phyloP scores from a whole-genome alignment of 1,139 yeast genomes.

The Nadsonia starkeyi-henricii region DNA sequence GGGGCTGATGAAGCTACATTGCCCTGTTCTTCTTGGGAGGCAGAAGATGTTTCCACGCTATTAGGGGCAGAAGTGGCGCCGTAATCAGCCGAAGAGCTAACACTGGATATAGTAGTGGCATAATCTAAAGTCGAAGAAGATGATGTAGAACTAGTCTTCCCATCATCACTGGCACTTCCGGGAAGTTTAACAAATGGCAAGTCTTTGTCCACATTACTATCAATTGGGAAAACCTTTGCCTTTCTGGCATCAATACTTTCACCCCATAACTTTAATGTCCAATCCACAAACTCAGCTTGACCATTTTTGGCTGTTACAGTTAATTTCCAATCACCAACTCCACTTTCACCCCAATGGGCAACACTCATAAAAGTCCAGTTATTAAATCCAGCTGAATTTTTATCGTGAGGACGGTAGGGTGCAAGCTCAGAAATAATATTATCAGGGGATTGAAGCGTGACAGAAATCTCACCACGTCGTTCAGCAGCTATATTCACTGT shows the following conservation, averaged over 20 bases:
- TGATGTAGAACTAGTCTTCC: not conserved
- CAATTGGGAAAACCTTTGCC: not conserved
- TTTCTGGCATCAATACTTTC: constrained; percentile 23
- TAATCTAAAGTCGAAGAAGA: constrained; percentile 1
- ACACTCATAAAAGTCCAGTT: constrained; percentile 97
- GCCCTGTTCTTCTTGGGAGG: not conserved
- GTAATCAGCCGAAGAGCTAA: constrained; percentile 1
- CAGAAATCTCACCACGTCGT: constrained; percentile 56
- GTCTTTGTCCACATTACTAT: not conserved
- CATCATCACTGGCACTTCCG: not conserved
- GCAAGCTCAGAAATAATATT: constrained; percentile 70
- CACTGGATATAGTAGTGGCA: not conserved
- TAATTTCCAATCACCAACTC: constrained; percentile 72
- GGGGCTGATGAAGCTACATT: not conserved
- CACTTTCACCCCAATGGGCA: constrained; percentile 92
- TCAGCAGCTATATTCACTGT: constrained; percentile 55
- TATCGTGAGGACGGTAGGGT: constrained; percentile 50
- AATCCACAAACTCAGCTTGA: constrained; percentile 40
- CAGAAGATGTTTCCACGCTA: not conserved
- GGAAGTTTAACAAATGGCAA: constrained; percentile 3
- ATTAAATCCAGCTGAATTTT: constrained; percentile 41
- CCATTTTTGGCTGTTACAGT: constrained; percentile 33
- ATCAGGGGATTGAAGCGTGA: constrained; percentile 56
- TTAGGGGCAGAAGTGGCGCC: constrained; percentile 5
- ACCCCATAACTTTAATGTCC: constrained; percentile 79